Evolutionary conservation across 1,284 basidiomycete species (phyloP), one percentile per base, ranked within the genome.

Genomic region (Bjerkandera adusta): DNA sequence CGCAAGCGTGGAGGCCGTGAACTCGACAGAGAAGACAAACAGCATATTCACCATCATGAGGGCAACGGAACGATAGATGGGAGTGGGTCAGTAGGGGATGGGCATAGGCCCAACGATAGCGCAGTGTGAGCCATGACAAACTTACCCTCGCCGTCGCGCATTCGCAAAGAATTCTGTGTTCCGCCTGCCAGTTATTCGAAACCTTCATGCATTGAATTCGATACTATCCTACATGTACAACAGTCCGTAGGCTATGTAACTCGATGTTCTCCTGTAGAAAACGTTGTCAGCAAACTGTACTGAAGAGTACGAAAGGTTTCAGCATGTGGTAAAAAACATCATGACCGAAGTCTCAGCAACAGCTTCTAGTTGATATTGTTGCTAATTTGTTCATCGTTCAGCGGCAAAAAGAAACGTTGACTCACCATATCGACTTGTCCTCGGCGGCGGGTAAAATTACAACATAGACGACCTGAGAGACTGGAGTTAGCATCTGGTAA

Each of bases 321-420:
- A 62, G 58, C 47, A 48, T 39, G 18, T 15, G 46, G 30, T 34
- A 18, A 33, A 51, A 70, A 51, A 66, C 77, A 79, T 84, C 83
- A 77, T 71, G 46, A 78, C 78, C 71, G 71, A 73, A 77, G n/a
- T n/a, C 81, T 86, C 77, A 83, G 78, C 64, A 86, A 86, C 84
- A 86, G 84, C 83, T 85, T 86, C 84, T 86, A 86, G 84, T 86
- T 85, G 83, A 84, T 83, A 69, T 64, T 74, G 68, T 69, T 69
- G 71, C 65, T 54, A 49, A 43, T 45, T 36, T 49, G 57, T 48
- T 72, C 71, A 68, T 79, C 76, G 55, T 57, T 29, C 48, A 36
- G 36, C 38, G 43, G 27, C 27, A 34, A 27, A 20, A 46, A 3
- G 36, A 20, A 16, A 48, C 36, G 42, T 38, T 26, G 38, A 37